Base-by-base conservation (phyloP, 2,329 filamentous ascomycete species). In the Phialocephala sp. region DNA sequence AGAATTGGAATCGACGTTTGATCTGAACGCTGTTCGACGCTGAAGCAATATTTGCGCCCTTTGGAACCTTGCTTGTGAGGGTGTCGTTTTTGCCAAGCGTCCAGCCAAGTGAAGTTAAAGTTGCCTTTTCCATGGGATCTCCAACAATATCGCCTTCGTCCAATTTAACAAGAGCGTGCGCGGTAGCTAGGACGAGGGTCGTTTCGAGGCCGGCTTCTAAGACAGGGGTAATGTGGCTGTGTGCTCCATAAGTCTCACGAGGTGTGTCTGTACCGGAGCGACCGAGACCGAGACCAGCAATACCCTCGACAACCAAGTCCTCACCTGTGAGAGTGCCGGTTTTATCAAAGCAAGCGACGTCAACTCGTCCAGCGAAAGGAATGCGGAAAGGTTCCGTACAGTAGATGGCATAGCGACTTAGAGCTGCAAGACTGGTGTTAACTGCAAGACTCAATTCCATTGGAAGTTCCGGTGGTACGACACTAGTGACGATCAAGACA, bases 321-420 rank as follows among this genome's bases (percentile, higher is more conserved):
- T 99, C 95, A 59, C 95, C 95, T 43, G 95, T 99, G 66, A 99
- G 81, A 1, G 95, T 99, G 71, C 95, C 95, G 14, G 95, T 99
- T 84, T 99, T 99, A 80, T 99, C 95, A 72, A 99, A 99, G 81
- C 95, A 99, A 69, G 95, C 94, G 62, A 99, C 86, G 77, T 99
- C 96, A 66, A 99, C 91, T 69, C 95, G 92, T 37, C 95, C 95
- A 71, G 94, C 96, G 73, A 91, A 98, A 0, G 96, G 96, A 74
- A 99, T 99, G 64, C 95, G 90, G 88, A 99, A 99, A 35, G 95
- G 95, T 78, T 99, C 96, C 1, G 95, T 99, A 77, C 95, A 99
- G 84, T 97, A 99, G 74, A 99, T 99, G 67, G 96, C 95, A 72
- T 90, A 94, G 79, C 94, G 96, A 80, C 94, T 96, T 43, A 99